Evolutionary conservation across 2,329 filamentous ascomycete genomes (phyloP).

Genomic region (Colletotrichum falcatum): DNA sequence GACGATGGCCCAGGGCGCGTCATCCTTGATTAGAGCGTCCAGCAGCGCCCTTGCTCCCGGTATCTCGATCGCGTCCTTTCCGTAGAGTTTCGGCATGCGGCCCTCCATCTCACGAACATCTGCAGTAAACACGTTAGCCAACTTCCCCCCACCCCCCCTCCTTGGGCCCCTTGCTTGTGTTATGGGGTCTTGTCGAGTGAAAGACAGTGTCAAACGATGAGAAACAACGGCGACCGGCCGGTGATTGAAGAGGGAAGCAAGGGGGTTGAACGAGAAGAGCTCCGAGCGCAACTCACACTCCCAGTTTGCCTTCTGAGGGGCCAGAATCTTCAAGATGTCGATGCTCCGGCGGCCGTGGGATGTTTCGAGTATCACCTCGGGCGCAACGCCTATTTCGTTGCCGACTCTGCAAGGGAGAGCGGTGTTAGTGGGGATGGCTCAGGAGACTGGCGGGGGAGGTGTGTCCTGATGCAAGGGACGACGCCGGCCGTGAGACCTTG

Average conservation of each 20-base stretch:
- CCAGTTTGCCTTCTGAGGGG: conserved; percentile 89
- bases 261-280: conserved; percentile 23
- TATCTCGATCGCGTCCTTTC: conserved; percentile 84
- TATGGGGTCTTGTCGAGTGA: neutral
- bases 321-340: conserved; percentile 83
- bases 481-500: conserved; percentile 17
- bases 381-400: conserved; percentile 84
- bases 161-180: conserved; percentile 15
- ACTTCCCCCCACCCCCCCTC: neutral
- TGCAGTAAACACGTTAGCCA: conserved; percentile 51
- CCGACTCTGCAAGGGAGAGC: conserved; percentile 69
- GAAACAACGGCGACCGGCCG: neutral
- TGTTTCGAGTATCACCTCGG: conserved; percentile 86
- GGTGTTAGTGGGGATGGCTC: conserved; percentile 36
- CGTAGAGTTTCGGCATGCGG: conserved; percentile 80
- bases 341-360: conserved; percentile 93
- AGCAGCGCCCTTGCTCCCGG: conserved; percentile 83
- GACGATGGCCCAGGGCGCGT: conserved; percentile 87
- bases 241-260: conserved; percentile 22
- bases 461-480: conserved; percentile 23
- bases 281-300: conserved; percentile 76
- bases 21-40: conserved; percentile 69
- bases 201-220: neutral
- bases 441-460: conserved; percentile 1
- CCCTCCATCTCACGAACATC: conserved; percentile 85